phyloP scores from a whole-genome alignment of 441 rosid genomes.

The Sinapis alba region DNA sequence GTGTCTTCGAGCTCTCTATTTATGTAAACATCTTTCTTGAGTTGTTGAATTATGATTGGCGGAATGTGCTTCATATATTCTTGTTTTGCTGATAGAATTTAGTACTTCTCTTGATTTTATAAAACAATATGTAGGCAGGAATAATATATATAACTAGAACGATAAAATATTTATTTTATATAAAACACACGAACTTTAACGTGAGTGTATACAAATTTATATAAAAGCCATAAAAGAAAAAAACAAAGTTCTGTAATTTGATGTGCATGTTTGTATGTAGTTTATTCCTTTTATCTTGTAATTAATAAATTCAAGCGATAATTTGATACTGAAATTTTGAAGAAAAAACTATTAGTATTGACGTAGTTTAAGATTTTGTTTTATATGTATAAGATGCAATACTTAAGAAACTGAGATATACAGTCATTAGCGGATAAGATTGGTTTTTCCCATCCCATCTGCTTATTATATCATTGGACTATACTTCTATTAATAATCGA shows the following conservation, averaged over 20 bases:
- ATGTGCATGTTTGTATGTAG: neutral
- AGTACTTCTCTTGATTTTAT: constrained; percentile 1
- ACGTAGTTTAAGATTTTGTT: neutral
- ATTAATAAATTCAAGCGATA: neutral
- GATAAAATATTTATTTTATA: neutral
- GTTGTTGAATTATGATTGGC: neutral
- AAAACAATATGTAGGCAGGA: neutral
- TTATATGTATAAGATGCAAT: neutral
- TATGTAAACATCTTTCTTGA: neutral
- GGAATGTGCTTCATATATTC: constrained; percentile 13
- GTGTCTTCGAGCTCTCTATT: constrained; percentile 1
- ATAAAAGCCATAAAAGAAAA: neutral
- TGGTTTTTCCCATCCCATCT: constrained; percentile 17
- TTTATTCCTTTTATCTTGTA: neutral
- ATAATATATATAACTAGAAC: neutral
- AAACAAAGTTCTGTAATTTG: neutral
- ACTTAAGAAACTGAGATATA: neutral
- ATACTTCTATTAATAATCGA: neutral
- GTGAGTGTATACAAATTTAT: neutral
- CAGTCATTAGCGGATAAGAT: constrained; percentile 13
- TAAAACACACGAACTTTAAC: neutral
- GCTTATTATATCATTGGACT: neutral
- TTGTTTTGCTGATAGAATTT: constrained; percentile 2
- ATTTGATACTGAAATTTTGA: neutral
- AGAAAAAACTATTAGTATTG: neutral